A percentile compares a stretch with the other conserved stretches of the same genome.
phyloP scores from a whole-genome alignment of 169 alveolate genomes.

The Blepharisma undulans region DNA sequence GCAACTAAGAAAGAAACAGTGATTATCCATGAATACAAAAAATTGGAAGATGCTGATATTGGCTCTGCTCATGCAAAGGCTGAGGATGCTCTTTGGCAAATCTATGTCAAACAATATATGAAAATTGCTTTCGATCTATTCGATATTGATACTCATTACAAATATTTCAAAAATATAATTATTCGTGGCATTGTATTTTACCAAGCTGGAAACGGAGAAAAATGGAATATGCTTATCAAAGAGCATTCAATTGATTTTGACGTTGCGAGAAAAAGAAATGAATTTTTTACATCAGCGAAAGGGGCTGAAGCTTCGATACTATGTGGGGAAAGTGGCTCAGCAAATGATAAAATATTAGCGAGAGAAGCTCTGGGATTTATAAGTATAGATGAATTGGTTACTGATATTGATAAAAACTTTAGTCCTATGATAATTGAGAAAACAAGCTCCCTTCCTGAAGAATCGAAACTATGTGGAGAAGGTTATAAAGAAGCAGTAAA shows the following conservation, averaged over 20 bases:
- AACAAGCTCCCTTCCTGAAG: too few species aligned
- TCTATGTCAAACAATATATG: neutral
- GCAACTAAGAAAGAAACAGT: neutral
- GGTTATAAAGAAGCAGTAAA: too few species aligned
- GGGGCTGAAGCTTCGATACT: neutral
- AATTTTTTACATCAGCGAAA: neutral
- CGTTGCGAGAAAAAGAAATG: neutral
- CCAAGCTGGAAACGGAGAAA: neutral
- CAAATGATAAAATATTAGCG: neutral
- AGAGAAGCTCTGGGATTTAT: neutral
- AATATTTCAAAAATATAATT: too few species aligned
- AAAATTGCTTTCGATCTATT: neutral
- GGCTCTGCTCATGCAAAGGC: neutral
- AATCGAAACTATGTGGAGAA: too few species aligned
- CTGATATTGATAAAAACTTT: too few species aligned
- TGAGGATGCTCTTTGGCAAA: neutral
- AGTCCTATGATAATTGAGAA: too few species aligned
- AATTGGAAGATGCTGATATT: neutral
- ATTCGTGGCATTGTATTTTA: neutral
- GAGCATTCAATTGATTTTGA: neutral
- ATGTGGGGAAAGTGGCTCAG: neutral
- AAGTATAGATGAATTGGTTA: neutral
- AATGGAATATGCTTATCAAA: neutral
- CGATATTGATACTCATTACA: neutral
- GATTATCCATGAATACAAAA: neutral